Percentiles rank a stretch among this genome's conserved stretches.
Evolutionary conservation across 495 filamentous ascomycete genomes (phyloP).

Genomic region (Podospora pseudocomata): DNA sequence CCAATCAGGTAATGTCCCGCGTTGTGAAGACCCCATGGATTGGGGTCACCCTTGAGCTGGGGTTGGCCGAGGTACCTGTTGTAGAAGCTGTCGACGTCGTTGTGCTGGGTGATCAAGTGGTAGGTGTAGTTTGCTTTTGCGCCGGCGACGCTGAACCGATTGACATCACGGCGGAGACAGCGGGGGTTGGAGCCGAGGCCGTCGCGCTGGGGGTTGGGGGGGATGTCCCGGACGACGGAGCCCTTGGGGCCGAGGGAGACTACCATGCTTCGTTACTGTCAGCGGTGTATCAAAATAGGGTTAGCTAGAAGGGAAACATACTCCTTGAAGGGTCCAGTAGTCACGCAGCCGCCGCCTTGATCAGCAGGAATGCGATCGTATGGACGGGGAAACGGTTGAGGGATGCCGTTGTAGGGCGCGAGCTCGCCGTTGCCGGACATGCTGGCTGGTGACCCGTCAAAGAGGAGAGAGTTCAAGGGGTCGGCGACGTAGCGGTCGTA

Average conservation of each 20-base stretch:
- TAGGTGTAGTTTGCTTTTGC: slow-evolving; percentile 45
- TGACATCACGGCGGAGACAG: slow-evolving; percentile 60
- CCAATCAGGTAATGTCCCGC: slow-evolving; percentile 60
- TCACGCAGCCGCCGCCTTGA: slow-evolving; percentile 61
- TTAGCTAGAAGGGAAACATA: neutral
- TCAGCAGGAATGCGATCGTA: neutral
- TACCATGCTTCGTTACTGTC: slow-evolving; percentile 31
- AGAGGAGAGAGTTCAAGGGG: slow-evolving; percentile 36
- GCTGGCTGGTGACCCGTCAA: slow-evolving; percentile 38
- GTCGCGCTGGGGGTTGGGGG: slow-evolving; percentile 16
- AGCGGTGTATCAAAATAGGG: neutral
- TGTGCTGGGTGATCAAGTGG: slow-evolving; percentile 29
- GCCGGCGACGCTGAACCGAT: slow-evolving; percentile 33
- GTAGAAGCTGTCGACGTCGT: slow-evolving; percentile 49
- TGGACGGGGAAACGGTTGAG: neutral
- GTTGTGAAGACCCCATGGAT: slow-evolving; percentile 51
- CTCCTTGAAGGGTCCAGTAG: slow-evolving; percentile 51
- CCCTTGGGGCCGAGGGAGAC: slow-evolving; percentile 53
- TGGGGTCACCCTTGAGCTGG: slow-evolving; percentile 36
- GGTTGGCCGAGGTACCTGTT: slow-evolving; percentile 49
- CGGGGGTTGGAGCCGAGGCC: slow-evolving; percentile 52
- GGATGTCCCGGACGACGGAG: slow-evolving; percentile 11
- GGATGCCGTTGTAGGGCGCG: slow-evolving; percentile 14
- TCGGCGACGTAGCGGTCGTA: slow-evolving; percentile 41
- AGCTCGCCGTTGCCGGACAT: slow-evolving; percentile 35